Base-by-base conservation (phyloP, 169 alveolate genomes). In the Plasmodium chabaudi region DNA sequence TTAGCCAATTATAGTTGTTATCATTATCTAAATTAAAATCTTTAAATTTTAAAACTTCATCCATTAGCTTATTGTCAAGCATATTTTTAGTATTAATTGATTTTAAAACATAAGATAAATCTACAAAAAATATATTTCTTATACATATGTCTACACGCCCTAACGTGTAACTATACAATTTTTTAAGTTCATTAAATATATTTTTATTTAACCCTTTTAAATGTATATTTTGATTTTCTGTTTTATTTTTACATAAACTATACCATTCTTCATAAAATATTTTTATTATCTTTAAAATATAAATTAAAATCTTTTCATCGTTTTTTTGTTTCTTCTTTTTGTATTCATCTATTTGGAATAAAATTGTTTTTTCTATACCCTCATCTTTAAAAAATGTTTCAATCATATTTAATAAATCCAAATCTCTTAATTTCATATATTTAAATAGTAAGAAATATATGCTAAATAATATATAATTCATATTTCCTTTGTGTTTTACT, bases 251-350 rank as follows among this genome's bases (percentile, higher is more conserved):
- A 59, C 61, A 57, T 65, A 59, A 13, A 17, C 44, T 21, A 49
- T 86, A 86, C 91, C 91, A 86, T 69, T 86, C 91, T 17, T 60
- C 87, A 53, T 70, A 86, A 63, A 86, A 86, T 13, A 86, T 86
- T 60, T 86, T 68, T 71, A 86, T 72, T 55, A 86, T 5, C 60
- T 86, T 86, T 49, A 86, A 53, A 19, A 86, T n/a, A 27, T 69
- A 86, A 51, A 70, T 60, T 51, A 86, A 17, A 15, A 39, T 9
- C 4, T 46, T 70, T 55, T 70, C 72, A 17, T 60, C 49, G n/a
- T 39, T 56, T 39, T 60, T 71, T 56, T 56, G 59, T 47, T 15
- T 46, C 23, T 82, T 55, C 49, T n/a, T 73, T 42, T 42, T 71
- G 61, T 69, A 86, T 39, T 51, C 61, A 17, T 86, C 87, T 47